These are phyloP conservation scores for Litsea cubeba DNA, from an alignment of 164 flowering plant genomes.

Conservation along the genomic window DNA sequence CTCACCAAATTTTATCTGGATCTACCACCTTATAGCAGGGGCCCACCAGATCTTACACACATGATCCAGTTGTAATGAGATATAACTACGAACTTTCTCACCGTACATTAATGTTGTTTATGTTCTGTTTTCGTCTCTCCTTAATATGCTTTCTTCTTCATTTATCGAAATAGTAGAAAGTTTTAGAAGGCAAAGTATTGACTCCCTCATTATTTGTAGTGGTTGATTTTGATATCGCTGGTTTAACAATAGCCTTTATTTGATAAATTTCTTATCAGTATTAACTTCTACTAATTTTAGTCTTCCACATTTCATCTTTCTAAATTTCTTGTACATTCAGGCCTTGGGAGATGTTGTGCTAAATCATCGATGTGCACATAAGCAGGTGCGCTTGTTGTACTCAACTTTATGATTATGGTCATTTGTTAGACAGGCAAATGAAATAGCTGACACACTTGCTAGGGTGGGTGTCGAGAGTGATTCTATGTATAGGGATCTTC, in stretches of 20 bases:
- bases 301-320: neutral
- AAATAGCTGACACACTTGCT: neutral
- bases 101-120: neutral
- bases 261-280: too few species aligned
- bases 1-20: too few species aligned
- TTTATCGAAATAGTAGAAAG: neutral
- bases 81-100: neutral
- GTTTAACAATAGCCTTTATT: too few species aligned
- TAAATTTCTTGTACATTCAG: slow-evolving; percentile 18
- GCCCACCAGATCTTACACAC: too few species aligned
- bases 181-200: too few species aligned
- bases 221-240: too few species aligned
- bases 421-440: neutral
- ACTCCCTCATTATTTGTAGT: too few species aligned
- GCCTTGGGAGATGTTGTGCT: slow-evolving; percentile 63
- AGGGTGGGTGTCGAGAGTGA: neutral
- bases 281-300: too few species aligned
- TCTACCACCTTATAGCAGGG: too few species aligned
- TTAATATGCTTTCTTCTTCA: neutral
- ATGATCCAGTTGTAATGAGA: too few species aligned
- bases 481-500: neutral
- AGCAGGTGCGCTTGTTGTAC: slow-evolving; percentile 32
- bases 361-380: slow-evolving; percentile 66
- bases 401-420: neutral
- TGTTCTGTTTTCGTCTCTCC: neutral